Base-by-base conservation (phyloP, 139 green algal species). In the Tetradesmus lagerheimii region DNA sequence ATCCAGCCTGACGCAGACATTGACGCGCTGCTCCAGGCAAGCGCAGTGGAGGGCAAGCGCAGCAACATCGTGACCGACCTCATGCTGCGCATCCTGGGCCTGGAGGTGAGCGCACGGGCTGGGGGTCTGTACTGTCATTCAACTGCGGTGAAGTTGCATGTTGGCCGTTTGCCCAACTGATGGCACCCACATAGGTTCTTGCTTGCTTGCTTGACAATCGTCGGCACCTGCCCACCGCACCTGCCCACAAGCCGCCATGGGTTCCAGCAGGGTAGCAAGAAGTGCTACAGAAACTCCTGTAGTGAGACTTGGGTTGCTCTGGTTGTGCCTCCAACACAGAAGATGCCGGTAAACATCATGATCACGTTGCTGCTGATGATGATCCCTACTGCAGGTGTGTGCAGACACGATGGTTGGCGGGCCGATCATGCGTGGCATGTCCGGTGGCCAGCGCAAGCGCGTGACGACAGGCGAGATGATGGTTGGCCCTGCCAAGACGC, bases 391-490 rank as follows among this genome's bases (percentile, higher is more conserved):
- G 29, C 81, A 87, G 81, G 81, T 87, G 50, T 87, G 81, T 82
- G 84, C 84, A 31, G 93, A 97, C 87, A 98, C 95, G 9, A 80
- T 95, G 31, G 94, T 98, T 23, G 96, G 96, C 2, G 95, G 97
- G 84, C 84, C 91, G 64, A 95, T 97, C 93, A 66, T 96, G 76
- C 89, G 96, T 0, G 96, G 96, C 78, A 92, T 98, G 81, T 95
- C 90, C 43, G 96, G 96, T 12, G 96, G 96, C 2, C 94, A 98
- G 93, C 92, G 94, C 66, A 96, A 97, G 90, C 92, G 96, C 37
- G 93, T 98, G 27, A 97, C 96, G 0, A 94, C 91, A 23, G 94
- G 92, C 35, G 96, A 98, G 93, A 95, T 97, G 90, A 89, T 95
- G 31, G 95, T 97, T 1, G 94, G 93, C 0, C 92, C 91, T 14